Evolutionary conservation across 805 yeast species (phyloP).

Genomic region (Ogataea neopini): DNA sequence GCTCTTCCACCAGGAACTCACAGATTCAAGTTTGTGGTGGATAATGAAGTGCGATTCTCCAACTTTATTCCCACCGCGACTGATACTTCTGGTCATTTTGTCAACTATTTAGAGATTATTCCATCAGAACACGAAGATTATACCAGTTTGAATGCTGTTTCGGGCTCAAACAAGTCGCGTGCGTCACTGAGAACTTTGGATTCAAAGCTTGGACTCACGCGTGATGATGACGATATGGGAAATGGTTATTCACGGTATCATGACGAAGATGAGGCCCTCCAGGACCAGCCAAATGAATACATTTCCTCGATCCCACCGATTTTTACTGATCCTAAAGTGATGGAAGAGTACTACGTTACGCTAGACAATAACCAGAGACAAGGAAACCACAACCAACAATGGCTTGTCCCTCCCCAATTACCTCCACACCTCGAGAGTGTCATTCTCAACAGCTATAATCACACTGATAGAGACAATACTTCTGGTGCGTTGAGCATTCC

Average conservation of each 20-base stretch:
- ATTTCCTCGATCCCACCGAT: slow-evolving; percentile 77
- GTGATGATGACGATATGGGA: slow-evolving; percentile 81
- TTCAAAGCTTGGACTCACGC: slow-evolving; percentile 61
- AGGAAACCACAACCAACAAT: slow-evolving; percentile 50
- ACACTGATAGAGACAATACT: slow-evolving; percentile 70
- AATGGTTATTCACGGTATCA: slow-evolving; percentile 76
- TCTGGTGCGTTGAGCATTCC: slow-evolving; percentile 92
- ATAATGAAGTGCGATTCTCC: slow-evolving; percentile 86
- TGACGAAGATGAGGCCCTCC: slow-evolving; percentile 48
- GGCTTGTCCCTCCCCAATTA: slow-evolving; percentile 89
- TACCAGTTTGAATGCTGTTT: slow-evolving; percentile 20
- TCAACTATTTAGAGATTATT: slow-evolving; percentile 79
- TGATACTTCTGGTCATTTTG: slow-evolving; percentile 94
- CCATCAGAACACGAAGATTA: slow-evolving; percentile 33
- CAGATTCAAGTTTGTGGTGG: slow-evolving; percentile 89
- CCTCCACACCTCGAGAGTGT: slow-evolving; percentile 97
- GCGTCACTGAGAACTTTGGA: slow-evolving; percentile 45
- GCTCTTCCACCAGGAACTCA: slow-evolving; percentile 90
- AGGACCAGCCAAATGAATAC: slow-evolving; percentile 43
- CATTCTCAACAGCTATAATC: slow-evolving; percentile 72
- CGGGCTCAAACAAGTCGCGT: slow-evolving; percentile 25
- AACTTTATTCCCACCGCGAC: slow-evolving; percentile 95
- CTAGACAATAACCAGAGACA: slow-evolving; percentile 63
- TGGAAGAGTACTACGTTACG: slow-evolving; percentile 82
- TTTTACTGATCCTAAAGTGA: slow-evolving; percentile 80